Percentiles rank a stretch among this genome's conserved stretches.
Conservation (phyloP, 768 basidiomycete genomes). For the Suillus occidentalis region DNA sequence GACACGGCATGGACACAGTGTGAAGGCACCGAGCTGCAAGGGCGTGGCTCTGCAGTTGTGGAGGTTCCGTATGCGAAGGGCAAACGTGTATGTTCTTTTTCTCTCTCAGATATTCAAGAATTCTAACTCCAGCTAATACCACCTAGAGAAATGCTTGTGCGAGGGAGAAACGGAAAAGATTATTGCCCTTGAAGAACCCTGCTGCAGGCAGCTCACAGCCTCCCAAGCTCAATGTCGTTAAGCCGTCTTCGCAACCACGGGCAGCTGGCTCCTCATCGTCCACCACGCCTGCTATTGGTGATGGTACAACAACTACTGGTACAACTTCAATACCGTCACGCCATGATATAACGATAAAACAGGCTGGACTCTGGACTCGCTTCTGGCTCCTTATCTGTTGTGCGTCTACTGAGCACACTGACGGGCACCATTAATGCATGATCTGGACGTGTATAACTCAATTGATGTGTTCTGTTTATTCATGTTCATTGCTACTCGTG, state of each 20-base stretch:
- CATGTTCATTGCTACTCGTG: too few species aligned
- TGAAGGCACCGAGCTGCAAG: not conserved
- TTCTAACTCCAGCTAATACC: too few species aligned
- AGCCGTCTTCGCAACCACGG: not conserved
- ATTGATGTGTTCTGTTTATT: too few species aligned
- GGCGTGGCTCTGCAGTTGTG: not conserved
- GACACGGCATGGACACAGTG: not conserved
- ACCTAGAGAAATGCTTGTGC: too few species aligned
- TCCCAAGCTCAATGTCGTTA: not conserved
- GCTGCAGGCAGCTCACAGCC: not conserved
- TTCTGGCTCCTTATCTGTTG: not conserved
- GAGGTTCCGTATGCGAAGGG: not conserved
- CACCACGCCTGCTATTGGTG: not conserved
- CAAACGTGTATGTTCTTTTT: too few species aligned
- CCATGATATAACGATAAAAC: not conserved
- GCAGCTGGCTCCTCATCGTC: fast-evolving
- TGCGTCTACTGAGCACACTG: not conserved
- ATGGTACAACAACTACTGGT: not conserved
- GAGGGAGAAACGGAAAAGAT: too few species aligned
- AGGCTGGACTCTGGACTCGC: not conserved
- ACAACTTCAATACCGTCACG: not conserved
- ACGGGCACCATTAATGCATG: not conserved
- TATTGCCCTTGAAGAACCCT: too few species aligned
- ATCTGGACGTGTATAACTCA: too few species aligned
- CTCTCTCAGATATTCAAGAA: too few species aligned